These are phyloP conservation scores for Umbelopsis sp. DNA, from an alignment of 192 early-diverging fungal genomes.

Conservation along the genomic window DNA sequence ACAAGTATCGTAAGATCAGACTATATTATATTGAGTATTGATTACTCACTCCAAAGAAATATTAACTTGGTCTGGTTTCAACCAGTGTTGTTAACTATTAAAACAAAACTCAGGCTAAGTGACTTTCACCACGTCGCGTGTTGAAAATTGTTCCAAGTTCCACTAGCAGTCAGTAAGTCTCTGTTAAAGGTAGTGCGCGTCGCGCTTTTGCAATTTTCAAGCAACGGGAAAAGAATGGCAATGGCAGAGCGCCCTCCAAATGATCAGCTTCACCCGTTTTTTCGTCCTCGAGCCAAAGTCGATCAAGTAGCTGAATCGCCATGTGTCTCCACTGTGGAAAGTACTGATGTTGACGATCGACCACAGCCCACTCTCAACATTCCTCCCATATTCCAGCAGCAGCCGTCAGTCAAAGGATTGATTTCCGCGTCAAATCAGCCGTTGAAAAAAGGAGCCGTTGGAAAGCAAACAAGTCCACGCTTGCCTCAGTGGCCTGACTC, in stretches of 20 bases:
- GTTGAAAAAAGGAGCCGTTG: too few relatives aligned
- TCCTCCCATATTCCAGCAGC: conserved; percentile 6
- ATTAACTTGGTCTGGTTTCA: too few relatives aligned
- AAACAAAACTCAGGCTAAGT: neutral
- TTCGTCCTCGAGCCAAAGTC: neutral
- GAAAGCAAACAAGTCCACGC: too few relatives aligned
- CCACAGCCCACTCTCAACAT: neutral
- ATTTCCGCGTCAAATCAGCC: neutral
- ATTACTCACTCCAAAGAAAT: too few relatives aligned
- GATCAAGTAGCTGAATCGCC: neutral
- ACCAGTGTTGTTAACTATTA: too few relatives aligned
- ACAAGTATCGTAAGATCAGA: too few relatives aligned
- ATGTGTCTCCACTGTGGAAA: neutral
- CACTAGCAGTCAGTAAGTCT: neutral
- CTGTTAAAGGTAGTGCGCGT: neutral
- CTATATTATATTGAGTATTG: too few relatives aligned
- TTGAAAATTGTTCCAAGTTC: neutral
- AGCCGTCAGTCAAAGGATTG: neutral
- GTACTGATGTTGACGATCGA: neutral
- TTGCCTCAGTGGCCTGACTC: neutral
- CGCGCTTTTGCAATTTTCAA: neutral
- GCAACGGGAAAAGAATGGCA: conserved; percentile 4
- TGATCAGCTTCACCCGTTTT: conserved; percentile 6
- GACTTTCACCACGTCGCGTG: conserved; percentile 10
- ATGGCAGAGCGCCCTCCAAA: conserved; percentile 1